Percentiles rank a stretch among this genome's conserved stretches.
Conservation (phyloP, 345 rosid species). For the Eucalyptus albens region DNA sequence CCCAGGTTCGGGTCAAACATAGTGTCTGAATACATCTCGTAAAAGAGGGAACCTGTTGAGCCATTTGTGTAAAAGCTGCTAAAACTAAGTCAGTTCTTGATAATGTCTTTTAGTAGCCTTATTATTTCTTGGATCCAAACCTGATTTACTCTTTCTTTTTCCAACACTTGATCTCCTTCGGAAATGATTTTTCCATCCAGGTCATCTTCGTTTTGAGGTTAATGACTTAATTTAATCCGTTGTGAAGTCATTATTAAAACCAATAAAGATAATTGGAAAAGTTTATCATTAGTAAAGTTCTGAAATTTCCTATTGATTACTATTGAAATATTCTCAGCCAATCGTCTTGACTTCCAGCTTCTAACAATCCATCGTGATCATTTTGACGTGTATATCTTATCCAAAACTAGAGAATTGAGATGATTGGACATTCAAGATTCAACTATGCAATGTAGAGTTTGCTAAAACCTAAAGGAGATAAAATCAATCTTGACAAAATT, state of each 20-base stretch:
- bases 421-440: neutral
- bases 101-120: neutral
- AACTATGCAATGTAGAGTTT: neutral
- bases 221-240: neutral
- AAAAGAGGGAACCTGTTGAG: neutral
- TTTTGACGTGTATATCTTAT: neutral
- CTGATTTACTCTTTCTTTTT: neutral
- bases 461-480: neutral
- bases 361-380: neutral
- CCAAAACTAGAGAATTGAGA: neutral
- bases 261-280: neutral
- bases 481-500: neutral
- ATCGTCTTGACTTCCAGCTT: neutral
- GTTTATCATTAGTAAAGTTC: neutral
- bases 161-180: neutral
- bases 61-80: neutral
- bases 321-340: accelerated
- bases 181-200: neutral
- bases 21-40: neutral
- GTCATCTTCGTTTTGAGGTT: neutral
- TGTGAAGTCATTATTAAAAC: neutral
- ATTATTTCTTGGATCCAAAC: neutral
- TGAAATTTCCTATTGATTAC: neutral
- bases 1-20: neutral
- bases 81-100: neutral